Evolutionary conservation across 2,329 filamentous ascomycete genomes (phyloP).

Genomic region (Paecilomyces sp.): DNA sequence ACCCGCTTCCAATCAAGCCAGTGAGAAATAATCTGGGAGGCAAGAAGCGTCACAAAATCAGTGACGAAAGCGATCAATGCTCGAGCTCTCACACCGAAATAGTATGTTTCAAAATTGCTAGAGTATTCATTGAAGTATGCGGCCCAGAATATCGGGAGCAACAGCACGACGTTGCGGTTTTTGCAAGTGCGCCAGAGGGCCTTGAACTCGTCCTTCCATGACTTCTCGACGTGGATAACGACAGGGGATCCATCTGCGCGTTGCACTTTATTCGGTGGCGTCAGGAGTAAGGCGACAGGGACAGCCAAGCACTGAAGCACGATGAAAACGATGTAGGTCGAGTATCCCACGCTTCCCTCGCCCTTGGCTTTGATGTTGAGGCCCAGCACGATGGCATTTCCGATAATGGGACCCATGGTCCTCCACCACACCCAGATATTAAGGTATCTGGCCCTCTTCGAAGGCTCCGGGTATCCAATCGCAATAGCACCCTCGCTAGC

Average conservation of each 20-base stretch:
- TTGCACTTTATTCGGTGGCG: slow-evolving; percentile 36
- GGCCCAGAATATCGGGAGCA: slow-evolving; percentile 39
- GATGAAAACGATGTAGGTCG: slow-evolving; percentile 39
- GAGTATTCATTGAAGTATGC: slow-evolving; percentile 40
- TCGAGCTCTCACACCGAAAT: slow-evolving; percentile 41
- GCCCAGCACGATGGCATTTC: slow-evolving; percentile 40
- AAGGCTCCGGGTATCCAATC: slow-evolving; percentile 41
- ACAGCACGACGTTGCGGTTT: slow-evolving; percentile 28
- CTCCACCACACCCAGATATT: slow-evolving; percentile 46
- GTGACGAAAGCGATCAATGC: slow-evolving; percentile 42
- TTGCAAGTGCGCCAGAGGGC: slow-evolving; percentile 26
- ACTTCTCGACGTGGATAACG: slow-evolving; percentile 28
- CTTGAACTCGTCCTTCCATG: slow-evolving; percentile 32
- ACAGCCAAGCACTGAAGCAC: slow-evolving; percentile 30
- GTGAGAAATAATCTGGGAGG: slow-evolving; percentile 39
- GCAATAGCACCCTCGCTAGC: slow-evolving; percentile 45
- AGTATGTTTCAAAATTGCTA: slow-evolving; percentile 44
- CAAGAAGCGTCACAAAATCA: slow-evolving; percentile 36
- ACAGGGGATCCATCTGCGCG: slow-evolving; percentile 35
- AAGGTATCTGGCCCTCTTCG: slow-evolving; percentile 42
- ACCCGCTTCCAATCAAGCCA: slow-evolving; percentile 39
- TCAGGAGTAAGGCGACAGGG: slow-evolving; percentile 33
- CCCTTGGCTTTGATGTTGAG: slow-evolving; percentile 26
- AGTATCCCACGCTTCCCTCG: slow-evolving; percentile 22
- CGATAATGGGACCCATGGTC: slow-evolving; percentile 43